phyloP scores from a whole-genome alignment of 2,329 filamentous ascomycete genomes.

The Tolypocladium guangdongense region DNA sequence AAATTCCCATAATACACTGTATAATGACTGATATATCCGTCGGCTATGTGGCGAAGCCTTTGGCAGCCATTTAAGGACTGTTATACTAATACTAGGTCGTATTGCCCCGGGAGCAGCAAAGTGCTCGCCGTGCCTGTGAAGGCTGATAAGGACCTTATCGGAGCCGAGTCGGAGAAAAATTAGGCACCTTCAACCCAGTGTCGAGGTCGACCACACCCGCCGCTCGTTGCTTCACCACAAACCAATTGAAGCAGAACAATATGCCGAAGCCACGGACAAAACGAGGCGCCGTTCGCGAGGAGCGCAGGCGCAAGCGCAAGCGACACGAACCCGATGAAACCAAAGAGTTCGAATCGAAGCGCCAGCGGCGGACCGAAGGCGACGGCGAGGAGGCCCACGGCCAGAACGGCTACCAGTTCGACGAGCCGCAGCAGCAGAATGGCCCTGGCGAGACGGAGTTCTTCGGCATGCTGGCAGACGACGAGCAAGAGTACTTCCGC shows the following conservation, averaged over 20 bases:
- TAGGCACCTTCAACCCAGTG: not conserved
- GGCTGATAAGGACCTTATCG: slow-evolving; percentile 7
- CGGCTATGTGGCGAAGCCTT: too few species aligned
- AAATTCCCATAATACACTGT: too few species aligned
- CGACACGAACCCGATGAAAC: slow-evolving; percentile 16
- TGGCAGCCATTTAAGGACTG: too few species aligned
- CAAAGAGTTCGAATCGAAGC: slow-evolving; percentile 12
- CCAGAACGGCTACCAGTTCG: slow-evolving; percentile 10
- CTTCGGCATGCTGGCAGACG: slow-evolving; percentile 83
- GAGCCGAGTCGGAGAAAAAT: slow-evolving; percentile 3
- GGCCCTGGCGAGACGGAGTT: slow-evolving; percentile 55
- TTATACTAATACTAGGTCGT: too few species aligned
- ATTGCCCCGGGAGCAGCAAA: too few species aligned
- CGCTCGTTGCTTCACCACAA: not conserved
- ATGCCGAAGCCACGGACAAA: slow-evolving; percentile 36
- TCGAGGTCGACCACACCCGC: not conserved
- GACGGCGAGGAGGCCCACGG: slow-evolving; percentile 8
- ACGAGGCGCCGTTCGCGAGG: slow-evolving; percentile 25
- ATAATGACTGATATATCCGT: too few species aligned
- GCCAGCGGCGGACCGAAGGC: slow-evolving; percentile 12
- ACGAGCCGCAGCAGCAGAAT: slow-evolving; percentile 13
- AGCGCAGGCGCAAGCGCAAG: slow-evolving; percentile 32
- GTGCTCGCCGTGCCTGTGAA: too few species aligned
- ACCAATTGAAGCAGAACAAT: slow-evolving; percentile 6
- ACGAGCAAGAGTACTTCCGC: slow-evolving; percentile 94